phyloP scores from a whole-genome alignment of 345 rosid species.

The Moricandia arvensis region DNA sequence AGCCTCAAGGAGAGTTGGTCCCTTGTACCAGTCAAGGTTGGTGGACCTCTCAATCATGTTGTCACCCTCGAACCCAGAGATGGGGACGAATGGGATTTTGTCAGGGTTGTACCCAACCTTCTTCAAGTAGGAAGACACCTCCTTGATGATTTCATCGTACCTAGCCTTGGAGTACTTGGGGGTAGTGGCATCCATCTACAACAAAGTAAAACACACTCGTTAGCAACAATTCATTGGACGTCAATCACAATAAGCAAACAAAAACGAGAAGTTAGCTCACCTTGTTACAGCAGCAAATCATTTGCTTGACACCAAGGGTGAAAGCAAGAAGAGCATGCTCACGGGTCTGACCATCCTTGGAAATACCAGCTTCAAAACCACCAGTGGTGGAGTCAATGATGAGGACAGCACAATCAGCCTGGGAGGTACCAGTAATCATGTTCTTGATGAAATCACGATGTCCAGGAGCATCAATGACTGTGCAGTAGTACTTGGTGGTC shows the following conservation, averaged over 20 bases:
- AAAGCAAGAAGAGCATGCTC: too few relatives aligned
- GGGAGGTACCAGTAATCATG: slow-evolving; percentile 20
- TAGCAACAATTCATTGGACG: not conserved
- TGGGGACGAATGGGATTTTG: too few relatives aligned
- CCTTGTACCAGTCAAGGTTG: not conserved
- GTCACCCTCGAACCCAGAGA: too few relatives aligned
- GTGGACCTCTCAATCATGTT: too few relatives aligned
- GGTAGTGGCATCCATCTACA: not conserved
- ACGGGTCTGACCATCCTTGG: too few relatives aligned
- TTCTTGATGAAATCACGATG: slow-evolving; percentile 20
- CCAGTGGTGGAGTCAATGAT: too few relatives aligned
- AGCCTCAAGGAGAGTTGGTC: slow-evolving; percentile 13
- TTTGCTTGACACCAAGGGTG: too few relatives aligned
- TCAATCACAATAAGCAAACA: not conserved
- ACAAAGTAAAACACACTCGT: not conserved
- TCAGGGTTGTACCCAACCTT: too few relatives aligned
- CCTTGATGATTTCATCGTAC: not conserved
- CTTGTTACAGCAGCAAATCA: not conserved
- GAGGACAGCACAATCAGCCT: not conserved
- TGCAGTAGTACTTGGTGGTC: slow-evolving; percentile 15
- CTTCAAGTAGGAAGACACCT: not conserved
- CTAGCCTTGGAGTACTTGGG: too few relatives aligned
- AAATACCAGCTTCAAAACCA: too few relatives aligned
- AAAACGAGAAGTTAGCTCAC: not conserved
- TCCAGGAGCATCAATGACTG: slow-evolving; percentile 1